Conservation (phyloP, 768 basidiomycete genomes). For the Rhizopogon roseolus region DNA sequence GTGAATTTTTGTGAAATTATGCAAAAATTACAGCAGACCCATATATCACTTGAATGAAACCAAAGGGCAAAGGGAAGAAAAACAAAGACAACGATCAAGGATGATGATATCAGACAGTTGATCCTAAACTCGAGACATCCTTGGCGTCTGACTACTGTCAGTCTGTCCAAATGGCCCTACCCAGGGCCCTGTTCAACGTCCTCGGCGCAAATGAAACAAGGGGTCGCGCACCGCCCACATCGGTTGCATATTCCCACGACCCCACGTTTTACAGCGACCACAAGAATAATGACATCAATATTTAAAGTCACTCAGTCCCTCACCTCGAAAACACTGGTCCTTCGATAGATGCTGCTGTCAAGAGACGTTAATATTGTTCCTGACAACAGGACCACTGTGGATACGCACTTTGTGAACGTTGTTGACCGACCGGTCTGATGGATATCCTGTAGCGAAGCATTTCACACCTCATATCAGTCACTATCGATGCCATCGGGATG, state of each 20-base stretch:
- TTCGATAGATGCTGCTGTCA: not conserved
- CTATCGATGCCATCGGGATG: not conserved
- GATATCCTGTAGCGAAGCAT: conserved; percentile 1
- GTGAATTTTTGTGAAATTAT: conserved; percentile 4
- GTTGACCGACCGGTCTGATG: not conserved
- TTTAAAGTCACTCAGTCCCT: not conserved
- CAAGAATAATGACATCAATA: conserved; percentile 23
- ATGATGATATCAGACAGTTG: conserved; percentile 8
- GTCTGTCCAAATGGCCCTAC: conserved; percentile 5
- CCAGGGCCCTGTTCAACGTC: not conserved
- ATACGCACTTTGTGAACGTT: not conserved
- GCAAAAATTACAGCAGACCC: conserved; percentile 3
- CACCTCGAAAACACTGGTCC: conserved; percentile 17
- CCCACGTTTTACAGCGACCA: conserved; percentile 37
- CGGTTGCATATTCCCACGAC: conserved; percentile 28
- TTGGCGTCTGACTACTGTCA: conserved; percentile 11
- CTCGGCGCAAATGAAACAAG: not conserved
- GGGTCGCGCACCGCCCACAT: not conserved
- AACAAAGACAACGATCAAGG: not conserved
- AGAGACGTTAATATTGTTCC: not conserved
- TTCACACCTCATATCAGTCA: conserved; percentile 4
- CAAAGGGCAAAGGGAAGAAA: conserved; percentile 1
- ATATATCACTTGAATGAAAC: conserved; percentile 9
- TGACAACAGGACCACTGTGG: not conserved
- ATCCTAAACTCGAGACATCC: not conserved